Evolutionary conservation across 305 asterid genomes (phyloP), one percentile per base, ranked within the genome.

Genomic region (Caryopteris hybrid): DNA sequence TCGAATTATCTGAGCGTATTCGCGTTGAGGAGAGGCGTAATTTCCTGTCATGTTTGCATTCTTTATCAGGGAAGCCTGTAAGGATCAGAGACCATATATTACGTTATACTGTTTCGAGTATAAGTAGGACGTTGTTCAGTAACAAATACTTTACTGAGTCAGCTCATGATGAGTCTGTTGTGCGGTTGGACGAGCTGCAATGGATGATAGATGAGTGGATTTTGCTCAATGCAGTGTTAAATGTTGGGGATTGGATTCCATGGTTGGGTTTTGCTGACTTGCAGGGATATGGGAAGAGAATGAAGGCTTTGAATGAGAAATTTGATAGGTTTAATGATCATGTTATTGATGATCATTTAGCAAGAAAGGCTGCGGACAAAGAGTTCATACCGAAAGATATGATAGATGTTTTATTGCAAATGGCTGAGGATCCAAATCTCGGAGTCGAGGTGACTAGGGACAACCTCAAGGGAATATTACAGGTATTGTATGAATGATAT

Each of bases 211-310:
- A 71, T 7, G 76, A 82, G 54, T 77, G 79, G 79, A 68, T 74
- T 53, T 4, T 48, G n/a, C 77, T 72, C 2, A 57, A 45, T 25
- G 76, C 81, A 2, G 81, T 51, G 27, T 29, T 79, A 7, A 70
- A 76, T 21, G 52, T 81, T 5, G 86, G 81, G 46, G 80, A 79
- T 12, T 76, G 80, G 80, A 65, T 74, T 5, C 79, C 82, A 6
- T 76, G 84, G 79, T 68, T 71, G 13, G 21, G 66, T 3, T 64
- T 74, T 21, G 45, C 73, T 29, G 86, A 82, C 61, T 10, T 76
- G 64, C 78, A 82, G 21, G 81, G 87, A 0, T 79, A 76, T 60
- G 79, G 52, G 3, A 69, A 53, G 67, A 56, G 46, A 23, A 77
- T 83, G 87, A 83, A 72, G 27, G 72, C 16, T 21, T 66, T 79